phyloP scores from a whole-genome alignment of 345 rosid species.

The Nephelium lappaceum region DNA sequence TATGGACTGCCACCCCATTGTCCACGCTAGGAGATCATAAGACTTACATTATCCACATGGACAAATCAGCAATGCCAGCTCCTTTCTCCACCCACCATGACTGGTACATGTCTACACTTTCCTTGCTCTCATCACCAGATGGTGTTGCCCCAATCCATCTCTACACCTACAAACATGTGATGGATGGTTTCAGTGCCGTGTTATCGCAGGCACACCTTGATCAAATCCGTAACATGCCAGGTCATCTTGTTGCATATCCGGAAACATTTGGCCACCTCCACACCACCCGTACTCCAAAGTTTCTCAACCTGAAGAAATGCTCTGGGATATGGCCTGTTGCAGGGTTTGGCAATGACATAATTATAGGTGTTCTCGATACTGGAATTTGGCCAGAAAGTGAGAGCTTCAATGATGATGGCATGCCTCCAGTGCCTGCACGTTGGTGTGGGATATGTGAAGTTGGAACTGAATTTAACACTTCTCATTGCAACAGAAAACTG shows the following conservation, averaged over 20 bases:
- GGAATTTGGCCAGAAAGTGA: conserved; percentile 58
- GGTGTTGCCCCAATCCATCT: conserved; percentile 40
- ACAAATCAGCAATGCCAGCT: conserved; percentile 41
- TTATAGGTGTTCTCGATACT: conserved; percentile 48
- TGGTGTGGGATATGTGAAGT: conserved; percentile 49
- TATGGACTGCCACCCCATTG: conserved; percentile 3
- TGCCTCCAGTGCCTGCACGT: conserved; percentile 44
- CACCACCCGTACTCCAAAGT: conserved; percentile 41
- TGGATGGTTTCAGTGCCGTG: conserved; percentile 51
- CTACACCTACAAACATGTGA: conserved; percentile 48
- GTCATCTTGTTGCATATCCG: conserved; percentile 45
- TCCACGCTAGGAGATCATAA: conserved; percentile 11
- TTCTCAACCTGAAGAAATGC: conserved; percentile 40
- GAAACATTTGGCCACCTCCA: conserved; percentile 45
- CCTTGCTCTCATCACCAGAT: conserved; percentile 34
- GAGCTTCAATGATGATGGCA: conserved; percentile 43
- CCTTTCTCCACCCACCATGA: conserved; percentile 38
- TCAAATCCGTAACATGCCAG: conserved; percentile 30
- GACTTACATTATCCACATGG: conserved; percentile 50
- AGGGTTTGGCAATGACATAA: conserved; percentile 44
- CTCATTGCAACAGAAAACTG: conserved; percentile 49
- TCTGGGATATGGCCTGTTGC: conserved; percentile 45
- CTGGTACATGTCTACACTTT: conserved; percentile 50
- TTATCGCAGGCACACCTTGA: conserved; percentile 41
- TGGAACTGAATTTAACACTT: conserved; percentile 42